Evolutionary conservation across 148 eudicot species (phyloP).

Genomic region (Agrostemma githago): DNA sequence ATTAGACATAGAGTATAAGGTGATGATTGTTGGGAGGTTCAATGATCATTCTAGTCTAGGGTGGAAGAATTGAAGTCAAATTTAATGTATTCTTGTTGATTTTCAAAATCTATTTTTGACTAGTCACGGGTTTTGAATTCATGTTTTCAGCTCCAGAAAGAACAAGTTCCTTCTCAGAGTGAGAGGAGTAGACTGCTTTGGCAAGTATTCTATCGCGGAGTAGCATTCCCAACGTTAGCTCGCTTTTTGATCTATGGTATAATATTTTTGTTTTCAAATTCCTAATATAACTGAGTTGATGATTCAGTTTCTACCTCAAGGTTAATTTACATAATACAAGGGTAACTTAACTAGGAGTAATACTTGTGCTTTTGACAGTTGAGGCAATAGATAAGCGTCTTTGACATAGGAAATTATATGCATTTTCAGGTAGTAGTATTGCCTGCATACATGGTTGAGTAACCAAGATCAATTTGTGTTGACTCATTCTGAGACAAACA

Average conservation of each 20-base stretch:
- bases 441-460: no score
- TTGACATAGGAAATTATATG: background rate
- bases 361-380: background rate
- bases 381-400: background rate
- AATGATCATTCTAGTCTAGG: background rate
- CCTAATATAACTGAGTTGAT: background rate
- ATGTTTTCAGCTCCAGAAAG: constrained; percentile 38
- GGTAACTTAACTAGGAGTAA: no score
- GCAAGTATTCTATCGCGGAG: constrained; percentile 66
- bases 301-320: background rate
- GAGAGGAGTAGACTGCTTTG: constrained; percentile 46
- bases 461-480: background rate
- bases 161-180: constrained; percentile 30
- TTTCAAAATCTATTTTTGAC: constrained; percentile 4
- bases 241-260: constrained; percentile 67
- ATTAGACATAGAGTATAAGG: background rate
- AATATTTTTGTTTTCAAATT: background rate
- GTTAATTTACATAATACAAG: no score
- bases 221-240: constrained; percentile 66
- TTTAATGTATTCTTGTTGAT: background rate
- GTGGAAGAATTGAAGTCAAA: background rate
- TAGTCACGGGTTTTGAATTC: constrained; percentile 1
- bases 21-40: background rate
- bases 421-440: background rate
- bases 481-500: background rate